Base-by-base conservation (phyloP, 2,329 filamentous ascomycete genomes). In the Aspergillus costaricaensis region DNA sequence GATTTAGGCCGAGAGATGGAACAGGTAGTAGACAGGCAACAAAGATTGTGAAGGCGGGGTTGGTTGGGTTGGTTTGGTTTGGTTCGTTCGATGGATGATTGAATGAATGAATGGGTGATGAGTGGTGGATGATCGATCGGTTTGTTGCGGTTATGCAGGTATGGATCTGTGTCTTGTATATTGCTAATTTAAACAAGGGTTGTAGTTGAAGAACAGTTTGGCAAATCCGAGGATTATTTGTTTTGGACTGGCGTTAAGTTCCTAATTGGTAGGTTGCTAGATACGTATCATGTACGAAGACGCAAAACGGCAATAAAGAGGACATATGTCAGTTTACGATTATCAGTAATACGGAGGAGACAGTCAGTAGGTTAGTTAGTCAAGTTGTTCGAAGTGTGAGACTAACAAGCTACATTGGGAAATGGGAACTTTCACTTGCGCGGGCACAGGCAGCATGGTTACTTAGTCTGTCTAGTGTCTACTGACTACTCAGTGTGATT, bases 41-140 rank as follows among this genome's bases (percentile, higher is more conserved):
- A 32, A 53, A 17, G 12, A 53, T 38, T 38, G 15, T 8, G 32
- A 30, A 53, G 50, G 50, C 50, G 50, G 39, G 53, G 39, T 55
- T 44, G 23, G 7, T 38, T 14, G 52, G 38, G n/a, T 47, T 44
- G 23, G 14, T 38, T 39, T 2, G 30, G 27, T 30, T 36, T 36
- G 32, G 32, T 36, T 36, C 30, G 30, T 36, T 14, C 1, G 32
- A 36, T 36, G 30, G 12, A 30, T 30, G 25, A 27, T 27, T 27
- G 25, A 27, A 27, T 27, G 25, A 27, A 14, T 36, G 32, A 36
- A 36, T 36, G 30, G 3, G 7, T 27, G 25, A 36, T 36, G 27
- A 30, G 32, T 36, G 52, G 43, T 30, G 51, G 32, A 12, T 55
- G 52, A n/a, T 21, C 38, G 38, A 41, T 41, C 36, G 38, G 25